phyloP scores from a whole-genome alignment of 768 basidiomycete genomes.

The Suillus discolor region DNA sequence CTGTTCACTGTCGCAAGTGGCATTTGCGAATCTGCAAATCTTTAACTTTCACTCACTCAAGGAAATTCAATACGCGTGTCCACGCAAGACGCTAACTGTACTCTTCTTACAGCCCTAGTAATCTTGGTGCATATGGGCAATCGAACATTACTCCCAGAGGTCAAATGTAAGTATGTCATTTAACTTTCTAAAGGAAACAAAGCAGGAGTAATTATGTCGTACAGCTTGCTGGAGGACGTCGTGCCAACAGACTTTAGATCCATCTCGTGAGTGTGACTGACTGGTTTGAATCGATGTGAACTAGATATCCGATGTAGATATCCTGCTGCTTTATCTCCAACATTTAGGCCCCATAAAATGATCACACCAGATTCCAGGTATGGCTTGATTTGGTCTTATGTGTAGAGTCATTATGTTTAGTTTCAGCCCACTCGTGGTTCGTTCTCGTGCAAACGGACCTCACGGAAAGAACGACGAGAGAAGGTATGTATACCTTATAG shows the following conservation, averaged over 20 bases:
- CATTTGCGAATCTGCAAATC: neutral
- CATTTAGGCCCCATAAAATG: slow-evolving; percentile 23
- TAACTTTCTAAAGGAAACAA: neutral
- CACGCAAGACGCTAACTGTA: slow-evolving; percentile 11
- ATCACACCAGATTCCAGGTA: slow-evolving; percentile 37
- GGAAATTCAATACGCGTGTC: neutral
- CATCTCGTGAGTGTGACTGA: slow-evolving; percentile 21
- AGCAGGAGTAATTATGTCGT: neutral
- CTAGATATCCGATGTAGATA: slow-evolving; percentile 15
- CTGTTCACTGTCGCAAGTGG: neutral
- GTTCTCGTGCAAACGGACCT: slow-evolving; percentile 23
- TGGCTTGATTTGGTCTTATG: neutral
- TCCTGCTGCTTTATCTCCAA: slow-evolving; percentile 19
- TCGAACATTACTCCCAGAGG: slow-evolving; percentile 15
- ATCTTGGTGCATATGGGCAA: slow-evolving; percentile 32
- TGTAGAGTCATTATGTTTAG: slow-evolving; percentile 9
- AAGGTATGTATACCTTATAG: neutral
- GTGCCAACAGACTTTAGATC: slow-evolving; percentile 29
- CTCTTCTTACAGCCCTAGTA: slow-evolving; percentile 33
- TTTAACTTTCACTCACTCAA: neutral
- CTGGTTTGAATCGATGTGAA: slow-evolving; percentile 4
- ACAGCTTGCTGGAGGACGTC: slow-evolving; percentile 1
- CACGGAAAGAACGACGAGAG: slow-evolving; percentile 9
- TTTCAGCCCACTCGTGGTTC: slow-evolving; percentile 25
- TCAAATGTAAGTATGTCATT: slow-evolving; percentile 22